Base-by-base conservation (phyloP, 352 stramenopile species). In the Phytophthora rubi region DNA sequence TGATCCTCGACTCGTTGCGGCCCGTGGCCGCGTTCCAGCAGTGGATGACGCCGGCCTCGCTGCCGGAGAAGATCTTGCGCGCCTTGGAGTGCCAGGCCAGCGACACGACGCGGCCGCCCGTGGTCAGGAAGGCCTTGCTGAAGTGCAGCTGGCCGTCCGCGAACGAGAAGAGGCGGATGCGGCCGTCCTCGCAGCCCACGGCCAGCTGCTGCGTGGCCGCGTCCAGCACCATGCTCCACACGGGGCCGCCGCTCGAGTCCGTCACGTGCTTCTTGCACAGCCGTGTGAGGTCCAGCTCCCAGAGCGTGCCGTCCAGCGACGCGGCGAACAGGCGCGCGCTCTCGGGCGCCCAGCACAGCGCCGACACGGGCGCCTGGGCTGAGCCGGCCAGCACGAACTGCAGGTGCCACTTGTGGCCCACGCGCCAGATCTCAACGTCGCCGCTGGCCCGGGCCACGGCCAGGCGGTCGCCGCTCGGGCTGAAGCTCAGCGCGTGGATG, bases 141-240 rank as follows among this genome's bases (percentile, higher is more conserved):
- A 97, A 97, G 70, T 92, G 87, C 9, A 98, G 32, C 57, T 93
- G 76, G 32, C 89, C 77, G 56, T 92, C 69, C 26, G 76, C 53
- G 57, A 92, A 91, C 37, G 85, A 88, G 60, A 98, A 98, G 26
- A 98, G 67, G 15, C 90, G 89, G n/a, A 97, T 88, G 69, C 88
- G 83, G 39, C 93, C 93, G 63, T 98, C 92, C 59, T 98, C 93
- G 55, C 92, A 97, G 52, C 91, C 93, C 6, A 97, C 80, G 2
- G 91, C 93, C 23, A 97, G 69, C 32, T 86, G 60, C 57, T 91
- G 77, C 9, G 71, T 70, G 9, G 72, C 59, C n/a, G 79, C 52
- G 62, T 95, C 82, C 59, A 94, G 73, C 5, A 81, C 84, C 84
- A 98, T 90, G 68, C 84, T 92, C 92, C 92, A 98, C 51, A 97